phyloP scores from a whole-genome alignment of 208 protist genomes.

The Crithidia sp. region DNA sequence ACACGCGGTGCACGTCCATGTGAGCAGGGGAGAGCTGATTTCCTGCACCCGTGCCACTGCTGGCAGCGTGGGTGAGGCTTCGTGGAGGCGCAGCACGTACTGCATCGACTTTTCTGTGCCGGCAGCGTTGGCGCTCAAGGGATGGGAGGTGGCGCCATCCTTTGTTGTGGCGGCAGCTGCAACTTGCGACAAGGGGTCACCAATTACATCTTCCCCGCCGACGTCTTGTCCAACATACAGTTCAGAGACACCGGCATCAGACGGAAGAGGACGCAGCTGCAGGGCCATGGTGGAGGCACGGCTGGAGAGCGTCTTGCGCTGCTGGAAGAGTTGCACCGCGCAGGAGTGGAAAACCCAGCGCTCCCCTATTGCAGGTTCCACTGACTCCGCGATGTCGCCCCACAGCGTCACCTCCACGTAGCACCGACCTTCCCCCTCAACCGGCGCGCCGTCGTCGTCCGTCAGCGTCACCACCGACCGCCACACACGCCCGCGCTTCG shows the following conservation, averaged over 20 bases:
- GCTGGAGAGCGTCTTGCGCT: constrained; percentile 54
- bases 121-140: no score
- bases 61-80: constrained; percentile 33
- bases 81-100: constrained; percentile 22
- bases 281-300: constrained; percentile 34
- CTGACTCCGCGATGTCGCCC: constrained; percentile 50
- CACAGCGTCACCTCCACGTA: constrained; percentile 75
- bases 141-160: no score
- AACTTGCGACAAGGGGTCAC: background rate
- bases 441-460: constrained; percentile 18
- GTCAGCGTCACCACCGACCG: constrained; percentile 41
- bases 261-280: constrained; percentile 3
- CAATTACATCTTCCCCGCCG: no score
- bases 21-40: constrained; percentile 6
- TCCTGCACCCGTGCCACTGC: constrained; percentile 28
- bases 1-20: constrained; percentile 22
- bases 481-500: constrained; percentile 68
- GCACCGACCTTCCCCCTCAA: background rate
- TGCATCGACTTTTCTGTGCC: constrained; percentile 1
- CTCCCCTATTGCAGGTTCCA: constrained; percentile 39
- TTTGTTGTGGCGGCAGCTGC: background rate
- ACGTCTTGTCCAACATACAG: no score
- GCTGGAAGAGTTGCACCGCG: constrained; percentile 65
- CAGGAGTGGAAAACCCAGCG: constrained; percentile 64
- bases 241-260: no score